Evolutionary conservation across 768 basidiomycete genomes (phyloP).

Genomic region (Lentinula edodes): DNA sequence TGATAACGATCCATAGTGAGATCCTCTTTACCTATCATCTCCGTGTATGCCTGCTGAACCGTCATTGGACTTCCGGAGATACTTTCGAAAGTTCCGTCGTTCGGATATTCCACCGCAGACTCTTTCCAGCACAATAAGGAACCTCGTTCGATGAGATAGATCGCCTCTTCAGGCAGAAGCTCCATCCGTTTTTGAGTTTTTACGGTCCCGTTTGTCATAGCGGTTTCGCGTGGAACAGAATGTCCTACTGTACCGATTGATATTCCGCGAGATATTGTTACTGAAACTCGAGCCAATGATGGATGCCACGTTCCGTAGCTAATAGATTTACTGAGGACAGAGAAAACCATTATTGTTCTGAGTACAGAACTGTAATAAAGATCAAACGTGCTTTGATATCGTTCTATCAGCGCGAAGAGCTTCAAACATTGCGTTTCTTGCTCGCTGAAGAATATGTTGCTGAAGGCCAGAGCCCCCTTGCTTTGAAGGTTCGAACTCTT

Average conservation of each 20-base stretch:
- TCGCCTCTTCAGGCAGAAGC: conserved; percentile 89
- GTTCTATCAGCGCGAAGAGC: conserved; percentile 69
- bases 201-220: conserved; percentile 24
- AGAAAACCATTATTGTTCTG: not conserved
- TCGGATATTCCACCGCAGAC: conserved; percentile 20
- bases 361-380: not conserved
- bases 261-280: conserved; percentile 74
- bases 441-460: conserved; percentile 70
- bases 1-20: conserved; percentile 86
- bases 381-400: conserved; percentile 60
- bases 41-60: conserved; percentile 84
- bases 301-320: conserved; percentile 84
- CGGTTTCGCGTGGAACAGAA: conserved; percentile 50
- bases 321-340: conserved; percentile 54
- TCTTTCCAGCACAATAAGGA: conserved; percentile 80
- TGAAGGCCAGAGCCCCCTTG: conserved; percentile 67
- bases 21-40: conserved; percentile 77
- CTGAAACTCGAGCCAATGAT: conserved; percentile 53
- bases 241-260: conserved; percentile 81
- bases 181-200: conserved; percentile 67
- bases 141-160: conserved; percentile 91
- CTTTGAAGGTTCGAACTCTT: conserved; percentile 85
- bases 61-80: conserved; percentile 73
- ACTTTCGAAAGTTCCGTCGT: conserved; percentile 17
- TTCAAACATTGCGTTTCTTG: conserved; percentile 83